Evolutionary conservation across 331 rosid genomes (phyloP).

Genomic region (Saraca asoca): DNA sequence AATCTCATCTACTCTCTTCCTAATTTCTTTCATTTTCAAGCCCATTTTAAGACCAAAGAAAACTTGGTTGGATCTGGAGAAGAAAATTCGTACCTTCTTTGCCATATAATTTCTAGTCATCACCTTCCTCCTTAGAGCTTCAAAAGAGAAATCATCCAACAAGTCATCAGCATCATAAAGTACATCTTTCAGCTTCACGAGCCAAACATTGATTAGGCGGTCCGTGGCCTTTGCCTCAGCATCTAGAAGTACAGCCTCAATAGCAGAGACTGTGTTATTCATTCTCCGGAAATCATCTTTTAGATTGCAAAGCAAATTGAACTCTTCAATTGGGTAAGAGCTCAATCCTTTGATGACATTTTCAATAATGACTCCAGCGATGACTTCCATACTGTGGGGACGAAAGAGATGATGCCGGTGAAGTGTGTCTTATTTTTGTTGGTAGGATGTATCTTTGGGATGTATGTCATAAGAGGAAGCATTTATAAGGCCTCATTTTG

Average conservation of each 20-base stretch:
- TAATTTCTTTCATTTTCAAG: neutral
- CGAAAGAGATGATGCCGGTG: too few relatives aligned
- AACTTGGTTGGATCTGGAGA: neutral
- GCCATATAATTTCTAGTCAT: neutral
- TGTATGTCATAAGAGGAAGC: too few relatives aligned
- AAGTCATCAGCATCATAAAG: conserved; percentile 17
- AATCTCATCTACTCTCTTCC: neutral
- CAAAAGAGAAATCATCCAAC: conserved; percentile 20
- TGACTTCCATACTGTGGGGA: too few relatives aligned
- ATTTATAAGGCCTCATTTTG: too few relatives aligned
- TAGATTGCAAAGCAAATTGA: too few relatives aligned
- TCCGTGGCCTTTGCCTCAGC: neutral
- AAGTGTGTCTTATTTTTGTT: too few relatives aligned
- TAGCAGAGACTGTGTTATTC: neutral
- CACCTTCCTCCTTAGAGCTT: neutral
- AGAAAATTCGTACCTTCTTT: neutral
- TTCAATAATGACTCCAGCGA: too few relatives aligned
- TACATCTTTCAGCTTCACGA: conserved; percentile 1
- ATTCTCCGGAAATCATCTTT: too few relatives aligned
- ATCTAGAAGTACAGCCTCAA: neutral
- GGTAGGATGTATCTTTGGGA: too few relatives aligned
- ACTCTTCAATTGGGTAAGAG: too few relatives aligned
- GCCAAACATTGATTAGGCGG: neutral
- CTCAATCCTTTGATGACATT: too few relatives aligned
- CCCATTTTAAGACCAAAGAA: neutral